Base-by-base conservation (phyloP, 805 yeast genomes). In the Metschnikowia kofuensis region DNA sequence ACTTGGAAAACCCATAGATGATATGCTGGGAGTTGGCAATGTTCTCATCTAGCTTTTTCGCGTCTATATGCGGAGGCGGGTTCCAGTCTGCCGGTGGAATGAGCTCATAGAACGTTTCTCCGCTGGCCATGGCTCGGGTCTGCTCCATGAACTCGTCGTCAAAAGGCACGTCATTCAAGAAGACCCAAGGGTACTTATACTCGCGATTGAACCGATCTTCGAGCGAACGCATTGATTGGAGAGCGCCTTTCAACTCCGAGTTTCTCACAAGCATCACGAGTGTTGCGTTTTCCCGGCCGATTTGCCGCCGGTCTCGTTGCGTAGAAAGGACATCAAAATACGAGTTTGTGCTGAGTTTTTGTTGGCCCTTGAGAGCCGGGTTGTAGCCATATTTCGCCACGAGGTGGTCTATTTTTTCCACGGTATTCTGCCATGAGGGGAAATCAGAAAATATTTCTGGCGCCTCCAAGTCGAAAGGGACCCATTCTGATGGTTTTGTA, bases 261-360 rank as follows among this genome's bases (percentile, higher is more conserved):
- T 90, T 90, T 47, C 97, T 73, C 36, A 87, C 96, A 28, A 91
- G 77, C 96, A 91, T 90, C 47, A 91, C 77, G 28, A 91, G 65
- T 0, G 96, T 85, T 4, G 97, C 97, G 63, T 89, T 90, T 60
- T 88, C 96, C 15, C 53, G 62, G 1, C 88, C 85, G 38, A 69
- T 49, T 48, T 70, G 72, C 15, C 52, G 44, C 44, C 70, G 59
- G 48, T 75, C 73, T 38, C 68, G 57, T 13, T 40, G 39, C 4
- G 70, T 66, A 13, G 48, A 40, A 12, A 54, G 34, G n/a, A 36
- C 50, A 13, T 51, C 53, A 35, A 38, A 54, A 38, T 54, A 56
- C 26, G 58, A 54, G 51, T 56, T 56, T 36, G 47, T 21, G 40
- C 56, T 52, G 21, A 56, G 52, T 36, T 56, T 56, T 35, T 48